A percentile compares a stretch with the other conserved stretches of the same genome.
Evolutionary conservation across 2,329 filamentous ascomycete genomes (phyloP).

Genomic region (Xylariales sp.): DNA sequence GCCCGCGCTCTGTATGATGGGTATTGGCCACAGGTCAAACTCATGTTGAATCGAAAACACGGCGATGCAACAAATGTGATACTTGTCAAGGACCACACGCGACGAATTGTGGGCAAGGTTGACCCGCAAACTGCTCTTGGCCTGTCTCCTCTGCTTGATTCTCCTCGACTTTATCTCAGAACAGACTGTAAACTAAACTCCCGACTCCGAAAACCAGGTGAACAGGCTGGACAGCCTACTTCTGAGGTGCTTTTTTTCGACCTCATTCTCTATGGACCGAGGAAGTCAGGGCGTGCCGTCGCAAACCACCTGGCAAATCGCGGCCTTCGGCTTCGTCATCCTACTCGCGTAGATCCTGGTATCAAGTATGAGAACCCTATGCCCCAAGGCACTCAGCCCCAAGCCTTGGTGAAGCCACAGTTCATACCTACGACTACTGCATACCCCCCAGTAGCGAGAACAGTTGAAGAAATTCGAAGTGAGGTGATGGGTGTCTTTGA

Average conservation of each 20-base stretch:
- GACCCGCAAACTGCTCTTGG: conserved; percentile 63
- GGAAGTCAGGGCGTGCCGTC: conserved; percentile 59
- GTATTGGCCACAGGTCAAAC: conserved; percentile 71
- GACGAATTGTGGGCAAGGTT: conserved; percentile 70
- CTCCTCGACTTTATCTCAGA: conserved; percentile 57
- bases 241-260: conserved; percentile 62
- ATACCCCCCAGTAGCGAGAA: conserved; percentile 44
- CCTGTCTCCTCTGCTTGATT: conserved; percentile 70
- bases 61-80: conserved; percentile 58
- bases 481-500: conserved; percentile 89
- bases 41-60: conserved; percentile 59
- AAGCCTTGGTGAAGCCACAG: conserved; percentile 11
- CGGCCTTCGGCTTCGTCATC: conserved; percentile 64
- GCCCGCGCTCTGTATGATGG: conserved; percentile 52
- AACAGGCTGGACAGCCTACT: conserved; percentile 58
- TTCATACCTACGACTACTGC: conserved; percentile 11
- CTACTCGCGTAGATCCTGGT: conserved; percentile 61
- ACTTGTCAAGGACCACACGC: conserved; percentile 67
- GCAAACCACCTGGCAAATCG: conserved; percentile 64
- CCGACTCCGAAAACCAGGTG: conserved; percentile 58
- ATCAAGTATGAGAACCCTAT: conserved; percentile 71
- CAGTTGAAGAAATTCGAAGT: conserved; percentile 79
- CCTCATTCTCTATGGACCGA: conserved; percentile 75
- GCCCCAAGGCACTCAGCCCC: conserved; percentile 31
- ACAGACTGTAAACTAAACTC: conserved; percentile 68